Conservation (phyloP, 2,329 filamentous ascomycete genomes). For the Colletotrichum tropicale region DNA sequence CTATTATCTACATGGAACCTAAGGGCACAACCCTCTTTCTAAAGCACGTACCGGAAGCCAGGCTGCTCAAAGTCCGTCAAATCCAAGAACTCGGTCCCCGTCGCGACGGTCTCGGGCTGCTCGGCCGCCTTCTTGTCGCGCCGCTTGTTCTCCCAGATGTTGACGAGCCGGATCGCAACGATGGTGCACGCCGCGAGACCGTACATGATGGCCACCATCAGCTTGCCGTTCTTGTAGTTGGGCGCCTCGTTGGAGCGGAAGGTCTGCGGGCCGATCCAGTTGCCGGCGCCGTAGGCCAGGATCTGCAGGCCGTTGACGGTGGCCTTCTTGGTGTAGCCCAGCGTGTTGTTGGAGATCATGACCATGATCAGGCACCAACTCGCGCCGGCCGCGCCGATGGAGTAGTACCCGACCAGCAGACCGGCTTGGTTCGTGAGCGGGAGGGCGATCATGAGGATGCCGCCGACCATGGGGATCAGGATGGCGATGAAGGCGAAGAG, state of each 20-base stretch:
- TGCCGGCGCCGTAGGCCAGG: constrained; percentile 23
- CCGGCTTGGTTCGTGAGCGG: constrained; percentile 25
- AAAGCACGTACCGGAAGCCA: constrained; percentile 26
- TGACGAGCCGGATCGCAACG: constrained; percentile 22
- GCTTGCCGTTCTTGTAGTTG: constrained; percentile 27
- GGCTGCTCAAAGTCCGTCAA: constrained; percentile 28
- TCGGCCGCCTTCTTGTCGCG: constrained; percentile 28
- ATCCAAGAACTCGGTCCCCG: constrained; percentile 26
- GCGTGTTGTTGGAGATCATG: constrained; percentile 30
- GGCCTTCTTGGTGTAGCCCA: constrained; percentile 33
- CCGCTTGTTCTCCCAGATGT: constrained; percentile 26
- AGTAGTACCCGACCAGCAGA: constrained; percentile 26
- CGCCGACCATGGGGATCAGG: constrained; percentile 28
- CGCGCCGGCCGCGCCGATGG: constrained; percentile 27
- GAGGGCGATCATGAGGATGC: constrained; percentile 30
- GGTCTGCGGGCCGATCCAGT: constrained; percentile 29
- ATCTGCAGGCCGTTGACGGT: constrained; percentile 28
- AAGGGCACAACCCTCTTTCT: background rate
- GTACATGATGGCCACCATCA: constrained; percentile 28
- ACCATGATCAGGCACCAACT: constrained; percentile 30
- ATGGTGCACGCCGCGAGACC: constrained; percentile 14
- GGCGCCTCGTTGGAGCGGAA: constrained; percentile 26
- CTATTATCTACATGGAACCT: background rate
- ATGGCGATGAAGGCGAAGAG: constrained; percentile 29
- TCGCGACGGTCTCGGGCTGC: background rate